phyloP scores from a whole-genome alignment of 106 monocot genomes.

The Ottelia alismoides region DNA sequence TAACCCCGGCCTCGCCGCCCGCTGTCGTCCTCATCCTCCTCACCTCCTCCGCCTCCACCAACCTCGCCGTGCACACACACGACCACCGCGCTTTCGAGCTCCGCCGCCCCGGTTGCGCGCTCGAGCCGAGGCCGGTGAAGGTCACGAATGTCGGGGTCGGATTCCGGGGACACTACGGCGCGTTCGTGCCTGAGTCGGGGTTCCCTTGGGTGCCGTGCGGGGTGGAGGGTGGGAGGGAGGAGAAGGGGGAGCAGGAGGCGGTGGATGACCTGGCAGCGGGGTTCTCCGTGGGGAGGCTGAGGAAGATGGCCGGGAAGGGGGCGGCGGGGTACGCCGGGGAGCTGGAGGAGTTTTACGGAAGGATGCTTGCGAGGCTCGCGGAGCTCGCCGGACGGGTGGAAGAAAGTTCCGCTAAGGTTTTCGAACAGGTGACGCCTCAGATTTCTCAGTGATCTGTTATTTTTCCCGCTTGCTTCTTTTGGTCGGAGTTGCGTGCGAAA shows the following conservation, averaged over 20 bases:
- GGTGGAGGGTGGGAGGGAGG: background rate
- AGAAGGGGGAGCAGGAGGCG: constrained; percentile 1
- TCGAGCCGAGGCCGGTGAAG: constrained; percentile 9
- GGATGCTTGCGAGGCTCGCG: constrained; percentile 13
- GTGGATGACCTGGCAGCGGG: constrained; percentile 12
- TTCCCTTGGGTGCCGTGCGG: constrained; percentile 13
- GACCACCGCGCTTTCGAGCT: constrained; percentile 17
- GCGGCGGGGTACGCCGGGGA: constrained; percentile 6
- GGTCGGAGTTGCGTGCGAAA: too few relatives aligned
- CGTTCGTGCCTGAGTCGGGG: constrained; percentile 15
- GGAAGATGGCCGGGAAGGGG: constrained; percentile 10
- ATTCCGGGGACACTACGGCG: constrained; percentile 14
- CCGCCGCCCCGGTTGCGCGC: background rate
- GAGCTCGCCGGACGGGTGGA: constrained; percentile 7
- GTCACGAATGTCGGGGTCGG: constrained; percentile 16
- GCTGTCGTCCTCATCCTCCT: constrained; percentile 12
- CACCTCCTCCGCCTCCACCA: constrained; percentile 9
- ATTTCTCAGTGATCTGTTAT: too few relatives aligned
- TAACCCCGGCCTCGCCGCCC: background rate
- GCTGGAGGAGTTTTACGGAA: constrained; percentile 11
- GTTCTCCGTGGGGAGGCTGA: constrained; percentile 8
- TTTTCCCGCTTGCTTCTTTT: too few relatives aligned
- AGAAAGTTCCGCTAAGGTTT: constrained; percentile 6
- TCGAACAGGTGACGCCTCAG: constrained; percentile 25
- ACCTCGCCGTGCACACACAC: constrained; percentile 13